Evolutionary conservation across 805 yeast genomes (phyloP).

Genomic region (Candida ortonii): DNA sequence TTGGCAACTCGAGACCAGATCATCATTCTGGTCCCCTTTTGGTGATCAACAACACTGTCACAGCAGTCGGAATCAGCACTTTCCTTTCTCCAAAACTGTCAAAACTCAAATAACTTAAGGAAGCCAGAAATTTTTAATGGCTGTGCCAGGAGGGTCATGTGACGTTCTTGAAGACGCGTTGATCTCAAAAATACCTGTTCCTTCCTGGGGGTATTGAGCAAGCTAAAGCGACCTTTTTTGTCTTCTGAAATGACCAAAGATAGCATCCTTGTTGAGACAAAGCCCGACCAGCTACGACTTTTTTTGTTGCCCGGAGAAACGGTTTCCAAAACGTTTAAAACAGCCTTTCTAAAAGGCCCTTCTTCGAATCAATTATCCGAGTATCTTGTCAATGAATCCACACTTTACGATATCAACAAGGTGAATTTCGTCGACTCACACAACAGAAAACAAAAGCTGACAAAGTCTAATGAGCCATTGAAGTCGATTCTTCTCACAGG

Average conservation of each 20-base stretch:
- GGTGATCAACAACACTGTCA: no score
- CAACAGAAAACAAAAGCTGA: conserved; percentile 28
- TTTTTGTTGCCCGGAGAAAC: conserved; percentile 15
- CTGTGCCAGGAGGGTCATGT: no score
- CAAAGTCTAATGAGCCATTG: conserved; percentile 33
- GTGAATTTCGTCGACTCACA: conserved; percentile 37
- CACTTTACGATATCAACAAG: conserved; percentile 40
- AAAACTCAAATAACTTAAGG: no score
- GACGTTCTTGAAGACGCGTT: no score
- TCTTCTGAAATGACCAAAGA: conserved; percentile 12
- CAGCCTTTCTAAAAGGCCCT: conserved; percentile 15
- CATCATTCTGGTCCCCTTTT: no score
- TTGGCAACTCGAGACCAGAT: no score
- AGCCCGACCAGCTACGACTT: conserved; percentile 10
- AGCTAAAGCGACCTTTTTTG: neutral
- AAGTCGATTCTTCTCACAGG: conserved; percentile 38
- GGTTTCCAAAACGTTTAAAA: conserved; percentile 7
- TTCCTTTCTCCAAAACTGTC: no score
- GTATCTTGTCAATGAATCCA: conserved; percentile 16
- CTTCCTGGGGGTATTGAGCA: no score
- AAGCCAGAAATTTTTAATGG: no score
- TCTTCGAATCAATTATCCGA: conserved; percentile 11
- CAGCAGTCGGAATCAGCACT: no score
- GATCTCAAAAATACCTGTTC: no score
- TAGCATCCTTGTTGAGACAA: conserved; percentile 5